Conservation (phyloP, 2,329 filamentous ascomycete genomes). For the Penicillium sp. region DNA sequence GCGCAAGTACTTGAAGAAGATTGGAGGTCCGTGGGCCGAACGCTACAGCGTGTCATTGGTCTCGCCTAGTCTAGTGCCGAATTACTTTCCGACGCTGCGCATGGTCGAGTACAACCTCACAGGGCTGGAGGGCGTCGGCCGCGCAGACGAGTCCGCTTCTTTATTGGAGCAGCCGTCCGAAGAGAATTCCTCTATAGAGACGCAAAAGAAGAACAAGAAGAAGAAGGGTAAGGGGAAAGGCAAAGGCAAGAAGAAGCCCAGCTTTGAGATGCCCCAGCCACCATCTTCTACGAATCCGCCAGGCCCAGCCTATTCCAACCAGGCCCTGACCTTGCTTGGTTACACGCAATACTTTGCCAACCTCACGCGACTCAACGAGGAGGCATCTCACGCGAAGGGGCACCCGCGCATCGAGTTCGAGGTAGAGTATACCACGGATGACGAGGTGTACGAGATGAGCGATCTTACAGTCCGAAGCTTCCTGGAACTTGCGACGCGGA, state of each 20-base stretch:
- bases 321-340: constrained; percentile 75
- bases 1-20: constrained; percentile 63
- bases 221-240: constrained; percentile 40
- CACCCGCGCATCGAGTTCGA: constrained; percentile 67
- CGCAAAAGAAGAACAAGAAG: constrained; percentile 49
- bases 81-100: constrained; percentile 87
- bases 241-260: constrained; percentile 54
- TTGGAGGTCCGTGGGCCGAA: constrained; percentile 82
- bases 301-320: constrained; percentile 87
- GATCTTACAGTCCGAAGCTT: constrained; percentile 86
- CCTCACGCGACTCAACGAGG: constrained; percentile 85
- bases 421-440: constrained; percentile 84
- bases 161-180: constrained; percentile 6
- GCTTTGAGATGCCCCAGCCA: constrained; percentile 68
- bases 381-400: constrained; percentile 62
- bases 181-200: not conserved
- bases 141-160: constrained; percentile 32
- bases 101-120: constrained; percentile 93
- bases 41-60: constrained; percentile 82
- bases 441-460: constrained; percentile 72
- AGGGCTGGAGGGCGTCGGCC: constrained; percentile 65
- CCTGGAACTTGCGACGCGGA: constrained; percentile 77
- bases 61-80: constrained; percentile 86
- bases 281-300: constrained; percentile 75
- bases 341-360: constrained; percentile 95